Evolutionary conservation across 768 basidiomycete genomes (phyloP).

Genomic region (Tricholoma terreum): DNA sequence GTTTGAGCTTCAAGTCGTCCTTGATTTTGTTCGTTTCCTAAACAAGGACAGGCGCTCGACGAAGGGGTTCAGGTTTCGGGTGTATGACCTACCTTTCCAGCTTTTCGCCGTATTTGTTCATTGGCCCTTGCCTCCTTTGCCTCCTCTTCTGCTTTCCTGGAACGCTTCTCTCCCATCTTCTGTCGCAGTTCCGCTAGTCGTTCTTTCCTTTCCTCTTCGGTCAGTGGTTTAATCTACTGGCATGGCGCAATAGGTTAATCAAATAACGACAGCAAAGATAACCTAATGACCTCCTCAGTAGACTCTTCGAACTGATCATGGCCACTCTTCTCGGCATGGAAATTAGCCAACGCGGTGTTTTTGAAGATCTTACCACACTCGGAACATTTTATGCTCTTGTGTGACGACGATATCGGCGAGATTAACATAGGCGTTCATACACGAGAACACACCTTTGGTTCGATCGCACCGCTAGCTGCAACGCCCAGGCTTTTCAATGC

Average conservation of each 20-base stretch:
- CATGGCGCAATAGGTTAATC: background rate
- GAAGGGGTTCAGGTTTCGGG: background rate
- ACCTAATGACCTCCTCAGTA: conserved; percentile 71
- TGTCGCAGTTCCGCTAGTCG: conserved; percentile 75
- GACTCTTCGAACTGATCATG: conserved; percentile 97
- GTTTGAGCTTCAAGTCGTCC: conserved; percentile 76
- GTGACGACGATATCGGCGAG: background rate
- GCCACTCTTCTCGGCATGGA: conserved; percentile 92
- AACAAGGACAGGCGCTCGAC: background rate
- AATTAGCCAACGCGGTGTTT: conserved; percentile 85
- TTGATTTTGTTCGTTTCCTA: conserved; percentile 71
- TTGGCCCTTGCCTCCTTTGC: conserved; percentile 69
- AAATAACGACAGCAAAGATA: background rate
- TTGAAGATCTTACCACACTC: conserved; percentile 83
- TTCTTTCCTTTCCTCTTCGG: conserved; percentile 88
- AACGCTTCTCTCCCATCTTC: conserved; percentile 80
- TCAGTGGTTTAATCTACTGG: conserved; percentile 82
- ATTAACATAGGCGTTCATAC: background rate
- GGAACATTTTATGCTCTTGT: conserved; percentile 78
- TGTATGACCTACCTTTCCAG: conserved; percentile 58
- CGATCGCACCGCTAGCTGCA: conserved; percentile 41
- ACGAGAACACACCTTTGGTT: conserved; percentile 56
- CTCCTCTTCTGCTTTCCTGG: conserved; percentile 68
- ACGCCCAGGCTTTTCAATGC: conserved; percentile 52
- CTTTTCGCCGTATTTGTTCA: conserved; percentile 80